Evolutionary conservation across 805 yeast genomes (phyloP), one percentile per base, ranked within the genome.

Genomic region (Lachancea meyersii): DNA sequence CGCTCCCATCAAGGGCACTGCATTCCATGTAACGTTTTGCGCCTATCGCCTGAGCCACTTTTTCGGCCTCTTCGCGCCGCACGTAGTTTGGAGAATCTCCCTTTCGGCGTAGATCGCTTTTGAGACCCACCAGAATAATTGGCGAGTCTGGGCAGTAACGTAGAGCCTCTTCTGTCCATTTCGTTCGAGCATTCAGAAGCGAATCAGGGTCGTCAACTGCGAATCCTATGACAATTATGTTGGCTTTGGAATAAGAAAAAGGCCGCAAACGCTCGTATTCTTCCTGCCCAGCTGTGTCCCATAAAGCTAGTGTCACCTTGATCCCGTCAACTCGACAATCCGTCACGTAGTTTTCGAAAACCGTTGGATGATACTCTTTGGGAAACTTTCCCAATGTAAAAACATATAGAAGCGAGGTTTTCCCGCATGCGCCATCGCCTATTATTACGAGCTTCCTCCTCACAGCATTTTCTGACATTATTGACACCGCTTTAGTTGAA

Each of bases 261-360:
- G 96, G 96, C 48, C 96, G 75, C 45, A 89, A 68, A 46, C 96
- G 69, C 52, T 88, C 96, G 60, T 88, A 88, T 64, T 88, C 97
- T 67, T 88, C 97, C 65, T 88, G 96, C 2, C 97, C 97, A 3
- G 97, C 96, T 1, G 96, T 88, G 60, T 88, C 97, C 96, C 97
- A 88, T 20, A 88, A 66, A 1, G 95, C 89, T 43, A 88, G 65
- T 49, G 87, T 82, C 3, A 88, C 95, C 13, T 93, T 83, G 52
- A 87, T 88, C 3, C 96, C 96, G 57, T 88, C 97, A 16, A 89
- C 94, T 45, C 95, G 70, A 63, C 96, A 88, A 55, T 87, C 95
- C 1, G 96, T 87, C 13, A 88, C 96, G 61, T 89, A 87, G 62
- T 89, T 88, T 54, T 88, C 97, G 61, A 89, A 88, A 5, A 88